Evolutionary conservation across 1,284 basidiomycete genomes (phyloP), one percentile per base, ranked within the genome.

Genomic region (Salmacisia buchloeana): DNA sequence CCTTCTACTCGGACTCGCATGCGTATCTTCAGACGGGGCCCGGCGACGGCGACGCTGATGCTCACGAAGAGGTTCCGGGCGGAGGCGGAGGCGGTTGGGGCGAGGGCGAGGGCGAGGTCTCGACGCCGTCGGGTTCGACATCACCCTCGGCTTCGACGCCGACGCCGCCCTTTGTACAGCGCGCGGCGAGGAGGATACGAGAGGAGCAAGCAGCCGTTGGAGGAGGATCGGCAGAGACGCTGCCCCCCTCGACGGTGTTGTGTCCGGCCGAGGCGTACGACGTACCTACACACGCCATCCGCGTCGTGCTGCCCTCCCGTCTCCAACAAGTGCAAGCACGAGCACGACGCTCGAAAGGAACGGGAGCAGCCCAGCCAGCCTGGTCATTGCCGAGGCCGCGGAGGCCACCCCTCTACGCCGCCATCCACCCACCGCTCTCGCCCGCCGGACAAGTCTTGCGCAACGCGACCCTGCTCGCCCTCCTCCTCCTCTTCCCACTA

Each of bases 1-100:
- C 75, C 12, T 71, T 73, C 60, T 79, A 78, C 67, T 75, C 34
- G n/a, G 56, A 58, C 7, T 27, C 56, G 4, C 56, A 36, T 23
- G 35, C 56, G n/a, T 23, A 58, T 21, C 35, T 15, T 23, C 56
- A 58, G 2, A 38, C 25, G 33, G 56, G 27, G 9, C 56, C 27
- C 12, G 33, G 23, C 23, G 43, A 46, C 15, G n/a, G 23, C n/a
- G 59, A 60, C 7, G 43, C 35, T 6, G 43, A 49, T 33, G 41
- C 34, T 10, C 29, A 21, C n/a, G 18, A 38, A 18, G 10, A 38
- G 10, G 36, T 38, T n/a, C n/a, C n/a, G n/a, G n/a, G n/a, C n/a
- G n/a, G n/a, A n/a, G n/a, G n/a, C n/a, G n/a, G n/a, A n/a, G n/a
- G n/a, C n/a, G n/a, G n/a, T n/a, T n/a, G n/a, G n/a, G n/a, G n/a